Percentiles rank a stretch among this genome's conserved stretches.
Conservation (phyloP, 2,329 filamentous ascomycete genomes). For the Xylariaceae sp. region DNA sequence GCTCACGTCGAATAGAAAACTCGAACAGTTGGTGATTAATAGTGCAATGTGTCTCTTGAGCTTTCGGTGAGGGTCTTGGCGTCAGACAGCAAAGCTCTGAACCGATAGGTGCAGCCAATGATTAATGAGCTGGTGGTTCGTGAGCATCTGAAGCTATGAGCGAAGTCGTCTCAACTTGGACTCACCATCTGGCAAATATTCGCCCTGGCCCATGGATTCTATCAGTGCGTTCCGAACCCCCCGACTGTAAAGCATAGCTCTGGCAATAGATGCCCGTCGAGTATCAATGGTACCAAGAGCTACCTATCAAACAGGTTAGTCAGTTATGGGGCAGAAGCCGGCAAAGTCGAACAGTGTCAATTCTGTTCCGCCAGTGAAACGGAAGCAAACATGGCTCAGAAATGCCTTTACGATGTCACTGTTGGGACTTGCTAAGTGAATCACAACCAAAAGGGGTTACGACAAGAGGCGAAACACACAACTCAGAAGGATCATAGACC, state of each 20-base stretch:
- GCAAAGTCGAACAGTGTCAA: neutral
- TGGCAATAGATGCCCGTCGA: neutral
- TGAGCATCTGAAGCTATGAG: neutral
- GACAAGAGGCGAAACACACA: constrained; percentile 47
- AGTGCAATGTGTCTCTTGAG: too few relatives aligned
- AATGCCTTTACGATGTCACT: constrained; percentile 59
- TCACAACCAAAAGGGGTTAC: constrained; percentile 41
- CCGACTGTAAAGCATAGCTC: neutral
- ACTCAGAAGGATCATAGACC: constrained; percentile 16
- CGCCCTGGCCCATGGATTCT: neutral
- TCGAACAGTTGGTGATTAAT: too few relatives aligned
- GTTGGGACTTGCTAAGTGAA: constrained; percentile 31
- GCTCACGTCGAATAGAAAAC: too few relatives aligned
- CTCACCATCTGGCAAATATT: neutral
- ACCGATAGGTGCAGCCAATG: neutral
- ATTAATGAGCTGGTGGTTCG: neutral
- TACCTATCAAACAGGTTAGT: neutral
- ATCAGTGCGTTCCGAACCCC: neutral
- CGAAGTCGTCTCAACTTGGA: neutral
- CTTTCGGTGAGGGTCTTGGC: neutral
- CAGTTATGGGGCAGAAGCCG: neutral
- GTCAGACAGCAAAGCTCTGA: neutral
- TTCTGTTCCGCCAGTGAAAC: neutral
- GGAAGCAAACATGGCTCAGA: constrained; percentile 47
- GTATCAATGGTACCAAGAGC: neutral